A percentile compares a stretch with the other conserved stretches of the same genome.
phyloP scores from a whole-genome alignment of 2,329 filamentous ascomycete genomes.

The Lizonia empirigonia region DNA sequence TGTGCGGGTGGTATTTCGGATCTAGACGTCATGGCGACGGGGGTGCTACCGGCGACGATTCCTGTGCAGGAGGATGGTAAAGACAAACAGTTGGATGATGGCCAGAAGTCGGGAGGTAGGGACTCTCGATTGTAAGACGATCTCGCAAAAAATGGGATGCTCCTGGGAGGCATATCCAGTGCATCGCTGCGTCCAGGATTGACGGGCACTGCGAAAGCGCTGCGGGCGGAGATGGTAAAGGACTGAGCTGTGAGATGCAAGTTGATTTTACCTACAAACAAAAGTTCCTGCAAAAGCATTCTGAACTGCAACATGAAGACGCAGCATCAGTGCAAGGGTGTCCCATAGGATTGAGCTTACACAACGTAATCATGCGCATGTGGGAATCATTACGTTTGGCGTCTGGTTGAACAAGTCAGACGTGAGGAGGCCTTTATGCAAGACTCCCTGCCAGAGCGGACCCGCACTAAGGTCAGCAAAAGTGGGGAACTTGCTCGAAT shows the following conservation, averaged over 20 bases:
- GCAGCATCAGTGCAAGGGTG: not conserved
- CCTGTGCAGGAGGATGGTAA: conserved; percentile 21
- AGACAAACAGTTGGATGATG: not conserved
- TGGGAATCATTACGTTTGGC: not conserved
- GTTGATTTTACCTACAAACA: not conserved
- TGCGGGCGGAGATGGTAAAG: not conserved
- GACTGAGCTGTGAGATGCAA: not conserved
- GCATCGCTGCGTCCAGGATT: not conserved
- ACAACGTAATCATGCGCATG: not conserved
- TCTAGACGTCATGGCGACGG: conserved; percentile 41
- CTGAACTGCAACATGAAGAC: not conserved
- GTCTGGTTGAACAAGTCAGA: not conserved
- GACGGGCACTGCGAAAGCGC: not conserved
- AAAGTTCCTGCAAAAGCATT: not conserved
- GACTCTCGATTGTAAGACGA: not conserved
- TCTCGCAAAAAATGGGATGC: not conserved
- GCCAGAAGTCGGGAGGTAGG: not conserved
- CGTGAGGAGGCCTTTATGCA: not conserved
- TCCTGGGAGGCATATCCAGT: not conserved
- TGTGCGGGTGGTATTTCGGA: conserved; percentile 37
- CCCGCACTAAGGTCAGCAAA: not conserved
- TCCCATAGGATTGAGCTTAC: not conserved
- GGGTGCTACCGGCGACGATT: conserved; percentile 34
- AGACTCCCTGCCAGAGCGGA: not conserved
- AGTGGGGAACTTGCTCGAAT: conserved; percentile 4